Evolutionary conservation across 176 grass and related monocot species (phyloP).

Genomic region (Bothriochloa decipiens): DNA sequence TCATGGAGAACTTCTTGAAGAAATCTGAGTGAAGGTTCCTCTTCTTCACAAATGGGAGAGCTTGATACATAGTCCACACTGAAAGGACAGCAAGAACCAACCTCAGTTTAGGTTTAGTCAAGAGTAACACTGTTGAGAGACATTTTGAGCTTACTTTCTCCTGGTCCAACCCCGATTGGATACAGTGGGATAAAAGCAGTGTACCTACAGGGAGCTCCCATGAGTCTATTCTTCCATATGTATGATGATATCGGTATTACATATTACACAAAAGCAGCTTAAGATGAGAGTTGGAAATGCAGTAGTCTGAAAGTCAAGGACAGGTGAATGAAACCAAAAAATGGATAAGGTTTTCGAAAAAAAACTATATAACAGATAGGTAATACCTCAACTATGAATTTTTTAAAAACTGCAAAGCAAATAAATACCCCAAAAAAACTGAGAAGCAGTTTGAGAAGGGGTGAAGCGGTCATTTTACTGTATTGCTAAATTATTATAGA

Average conservation of each 20-base stretch:
- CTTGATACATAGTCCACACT: constrained; percentile 94
- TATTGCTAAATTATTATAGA: neutral
- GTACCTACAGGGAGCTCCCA: constrained; percentile 57
- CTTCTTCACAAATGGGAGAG: constrained; percentile 81
- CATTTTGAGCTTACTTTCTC: constrained; percentile 78
- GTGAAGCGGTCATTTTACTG: neutral
- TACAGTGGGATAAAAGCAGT: constrained; percentile 94
- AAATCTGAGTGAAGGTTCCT: constrained; percentile 71
- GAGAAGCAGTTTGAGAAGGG: neutral
- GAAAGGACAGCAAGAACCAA: constrained; percentile 23
- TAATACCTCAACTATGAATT: neutral
- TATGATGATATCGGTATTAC: neutral
- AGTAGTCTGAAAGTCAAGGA: neutral
- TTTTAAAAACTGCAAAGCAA: neutral
- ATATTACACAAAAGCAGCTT: neutral
- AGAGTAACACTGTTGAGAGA: neutral
- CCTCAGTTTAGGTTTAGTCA: constrained; percentile 6
- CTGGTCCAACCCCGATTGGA: constrained; percentile 84
- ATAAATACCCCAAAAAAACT: neutral
- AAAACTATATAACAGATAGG: neutral
- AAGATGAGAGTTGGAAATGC: neutral
- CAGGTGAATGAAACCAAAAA: neutral
- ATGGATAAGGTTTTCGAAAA: no score
- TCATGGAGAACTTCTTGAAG: constrained; percentile 71
- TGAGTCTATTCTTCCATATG: constrained; percentile 11